Evolutionary conservation across 163 green algal genomes (phyloP), one percentile per base, ranked within the genome.

Genomic region (Prototheca stagnorum): DNA sequence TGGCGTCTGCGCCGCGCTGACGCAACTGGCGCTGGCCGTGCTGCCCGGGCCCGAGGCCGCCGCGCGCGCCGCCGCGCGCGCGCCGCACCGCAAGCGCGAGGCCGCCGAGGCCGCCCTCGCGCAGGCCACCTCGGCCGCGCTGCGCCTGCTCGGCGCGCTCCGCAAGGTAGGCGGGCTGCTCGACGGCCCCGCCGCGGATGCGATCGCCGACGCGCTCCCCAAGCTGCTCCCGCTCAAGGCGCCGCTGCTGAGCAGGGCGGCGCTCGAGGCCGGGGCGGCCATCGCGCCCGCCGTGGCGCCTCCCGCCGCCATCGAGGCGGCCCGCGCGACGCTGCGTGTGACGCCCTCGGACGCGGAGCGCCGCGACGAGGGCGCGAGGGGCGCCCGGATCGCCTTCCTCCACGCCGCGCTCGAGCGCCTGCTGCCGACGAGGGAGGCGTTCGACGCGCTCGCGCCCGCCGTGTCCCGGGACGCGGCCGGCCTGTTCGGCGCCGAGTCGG

Each of bases 61-160:
- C n/a, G n/a, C 74, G 1, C 64, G 63, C 3, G 71, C 74, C 21
- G 81, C 75, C 27, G 72, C 77, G 14, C 60, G 68, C 17, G 74
- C 76, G 2, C 62, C 67, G 35, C 75, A 79, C 59, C 83, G 85
- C 60, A 64, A 81, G 44, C 67, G 80, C 3, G 31, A 54, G 5
- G 65, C 68, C 22, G 81, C 78, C 8, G 80, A 92, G 65, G 71
- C 59, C 16, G 69, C 61, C 17, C 84, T 89, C 48, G 50, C 65
- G 0, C 21, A 54, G 16, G 74, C 82, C 15, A 78, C 89, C 15
- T 46, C 70, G 4, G 74, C 89, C n/a, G 64, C 79, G 16, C 70
- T 92, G 44, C 75, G 90, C 59, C 51, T 88, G 40, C 51, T 92
- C 28, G 75, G 63, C n/a, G 56, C 57, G 14, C 67, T 94, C 15